Evolutionary conservation across 1,139 yeast genomes (phyloP).

Genomic region (Candida pseudoviswanathii): DNA sequence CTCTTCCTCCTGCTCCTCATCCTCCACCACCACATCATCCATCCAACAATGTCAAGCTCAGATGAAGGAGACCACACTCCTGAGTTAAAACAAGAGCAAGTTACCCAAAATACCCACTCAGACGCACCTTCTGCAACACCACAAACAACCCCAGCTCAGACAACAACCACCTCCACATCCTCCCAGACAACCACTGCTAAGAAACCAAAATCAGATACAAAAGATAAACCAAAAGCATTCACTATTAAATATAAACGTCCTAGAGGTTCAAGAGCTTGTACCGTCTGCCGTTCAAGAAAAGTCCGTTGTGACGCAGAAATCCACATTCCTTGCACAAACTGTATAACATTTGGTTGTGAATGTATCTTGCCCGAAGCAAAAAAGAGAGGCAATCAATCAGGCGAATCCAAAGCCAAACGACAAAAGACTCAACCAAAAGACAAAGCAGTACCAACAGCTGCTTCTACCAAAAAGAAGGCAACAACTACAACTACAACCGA

Average conservation of each 20-base stretch:
- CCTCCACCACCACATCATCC: too few relatives aligned
- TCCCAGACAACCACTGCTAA: neutral
- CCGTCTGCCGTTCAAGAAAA: slow-evolving; percentile 67
- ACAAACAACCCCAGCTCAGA: too few relatives aligned
- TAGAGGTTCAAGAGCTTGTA: slow-evolving; percentile 55
- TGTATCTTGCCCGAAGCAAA: slow-evolving; percentile 66
- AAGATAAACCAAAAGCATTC: slow-evolving; percentile 49
- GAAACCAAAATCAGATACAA: slow-evolving; percentile 1
- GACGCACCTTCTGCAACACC: too few relatives aligned
- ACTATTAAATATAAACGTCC: slow-evolving; percentile 54
- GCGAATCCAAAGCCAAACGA: slow-evolving; percentile 27
- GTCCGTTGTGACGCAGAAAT: slow-evolving; percentile 71
- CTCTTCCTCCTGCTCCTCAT: too few relatives aligned
- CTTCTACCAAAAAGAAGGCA: neutral
- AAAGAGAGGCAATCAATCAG: slow-evolving; percentile 39
- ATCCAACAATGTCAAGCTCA: too few relatives aligned
- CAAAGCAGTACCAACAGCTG: neutral
- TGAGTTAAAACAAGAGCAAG: too few relatives aligned
- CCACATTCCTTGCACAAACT: slow-evolving; percentile 76
- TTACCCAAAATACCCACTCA: too few relatives aligned
- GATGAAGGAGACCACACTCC: too few relatives aligned
- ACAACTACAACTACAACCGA: neutral
- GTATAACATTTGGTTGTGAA: slow-evolving; percentile 75
- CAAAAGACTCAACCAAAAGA: slow-evolving; percentile 7
- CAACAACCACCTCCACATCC: neutral